Conservation (phyloP, 129 eudicot genomes). For the Chrysanthemum makinoi region DNA sequence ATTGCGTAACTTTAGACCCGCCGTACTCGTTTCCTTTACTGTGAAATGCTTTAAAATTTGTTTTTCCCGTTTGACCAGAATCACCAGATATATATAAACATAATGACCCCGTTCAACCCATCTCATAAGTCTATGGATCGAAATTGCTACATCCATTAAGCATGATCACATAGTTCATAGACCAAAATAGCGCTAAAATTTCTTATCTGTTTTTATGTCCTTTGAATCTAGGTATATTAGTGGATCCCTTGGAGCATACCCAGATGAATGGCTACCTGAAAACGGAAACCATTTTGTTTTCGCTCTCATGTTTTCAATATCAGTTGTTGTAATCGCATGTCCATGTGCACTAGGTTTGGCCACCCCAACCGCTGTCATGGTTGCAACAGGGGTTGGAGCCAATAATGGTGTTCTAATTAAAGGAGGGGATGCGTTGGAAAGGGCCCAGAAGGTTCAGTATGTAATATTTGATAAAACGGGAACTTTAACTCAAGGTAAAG, state of each 20-base stretch:
- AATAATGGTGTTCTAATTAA: constrained; percentile 94
- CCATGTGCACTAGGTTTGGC: constrained; percentile 99
- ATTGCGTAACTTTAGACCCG: too few species aligned
- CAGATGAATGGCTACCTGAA: constrained; percentile 82
- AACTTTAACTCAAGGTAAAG: constrained; percentile 95
- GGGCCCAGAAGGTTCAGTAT: constrained; percentile 86
- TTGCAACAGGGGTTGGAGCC: constrained; percentile 98
- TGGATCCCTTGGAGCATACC: constrained; percentile 79
- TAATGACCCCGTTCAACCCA: not conserved
- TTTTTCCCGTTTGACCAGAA: not conserved
- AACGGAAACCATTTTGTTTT: constrained; percentile 87
- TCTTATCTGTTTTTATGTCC: constrained; percentile 3
- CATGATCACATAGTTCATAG: not conserved
- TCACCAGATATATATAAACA: not conserved
- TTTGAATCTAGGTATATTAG: constrained; percentile 57
- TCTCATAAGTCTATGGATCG: not conserved
- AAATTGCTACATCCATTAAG: not conserved
- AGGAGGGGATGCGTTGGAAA: constrained; percentile 96
- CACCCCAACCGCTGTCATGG: constrained; percentile 99
- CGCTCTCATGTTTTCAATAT: constrained; percentile 93
- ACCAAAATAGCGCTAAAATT: constrained; percentile 18
- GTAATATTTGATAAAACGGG: constrained; percentile 97
- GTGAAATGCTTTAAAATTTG: not conserved
- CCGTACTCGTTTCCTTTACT: too few species aligned
- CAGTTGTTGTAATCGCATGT: constrained; percentile 95